phyloP scores from a whole-genome alignment of 1,284 basidiomycete genomes.

The Malassezia pachydermatis region DNA sequence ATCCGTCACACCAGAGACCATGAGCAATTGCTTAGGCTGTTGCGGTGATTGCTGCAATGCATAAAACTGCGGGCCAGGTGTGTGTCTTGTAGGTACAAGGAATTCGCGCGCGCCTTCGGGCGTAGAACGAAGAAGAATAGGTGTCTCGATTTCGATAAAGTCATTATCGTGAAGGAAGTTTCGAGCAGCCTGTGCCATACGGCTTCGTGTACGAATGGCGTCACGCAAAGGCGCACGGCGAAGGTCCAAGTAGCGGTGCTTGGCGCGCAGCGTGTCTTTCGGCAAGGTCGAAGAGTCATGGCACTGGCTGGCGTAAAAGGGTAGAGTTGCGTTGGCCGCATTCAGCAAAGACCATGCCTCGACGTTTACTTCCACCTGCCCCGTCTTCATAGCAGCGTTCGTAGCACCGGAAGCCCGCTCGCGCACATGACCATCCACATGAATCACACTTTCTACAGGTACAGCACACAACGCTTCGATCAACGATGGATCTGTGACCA shows the following conservation, averaged over 20 bases:
- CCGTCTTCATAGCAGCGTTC: slow-evolving; percentile 50
- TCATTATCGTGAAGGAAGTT: slow-evolving; percentile 63
- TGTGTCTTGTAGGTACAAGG: slow-evolving; percentile 69
- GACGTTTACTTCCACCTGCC: slow-evolving; percentile 71
- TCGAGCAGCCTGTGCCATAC: slow-evolving; percentile 67
- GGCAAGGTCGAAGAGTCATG: slow-evolving; percentile 50
- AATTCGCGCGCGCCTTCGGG: slow-evolving; percentile 91
- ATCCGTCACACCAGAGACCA: slow-evolving; percentile 79
- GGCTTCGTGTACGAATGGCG: slow-evolving; percentile 69
- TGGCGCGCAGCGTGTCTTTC: slow-evolving; percentile 71
- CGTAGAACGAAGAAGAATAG: slow-evolving; percentile 78
- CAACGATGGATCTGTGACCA: slow-evolving; percentile 16
- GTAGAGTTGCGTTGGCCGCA: slow-evolving; percentile 60
- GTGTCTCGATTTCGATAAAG: slow-evolving; percentile 87
- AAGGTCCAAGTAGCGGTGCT: slow-evolving; percentile 78
- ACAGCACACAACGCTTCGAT: slow-evolving; percentile 55
- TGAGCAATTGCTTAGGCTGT: slow-evolving; percentile 85
- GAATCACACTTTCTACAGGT: slow-evolving; percentile 29
- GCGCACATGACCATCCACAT: slow-evolving; percentile 22
- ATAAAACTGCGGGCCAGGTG: slow-evolving; percentile 60
- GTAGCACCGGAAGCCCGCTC: slow-evolving; percentile 22
- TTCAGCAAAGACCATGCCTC: slow-evolving; percentile 64
- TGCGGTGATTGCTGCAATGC: slow-evolving; percentile 88
- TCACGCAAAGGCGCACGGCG: slow-evolving; percentile 62
- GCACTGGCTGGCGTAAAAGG: slow-evolving; percentile 68